A percentile compares a stretch with the other conserved stretches of the same genome.
phyloP scores from a whole-genome alignment of 1,284 basidiomycete species.

The Leccinum pachyderme region DNA sequence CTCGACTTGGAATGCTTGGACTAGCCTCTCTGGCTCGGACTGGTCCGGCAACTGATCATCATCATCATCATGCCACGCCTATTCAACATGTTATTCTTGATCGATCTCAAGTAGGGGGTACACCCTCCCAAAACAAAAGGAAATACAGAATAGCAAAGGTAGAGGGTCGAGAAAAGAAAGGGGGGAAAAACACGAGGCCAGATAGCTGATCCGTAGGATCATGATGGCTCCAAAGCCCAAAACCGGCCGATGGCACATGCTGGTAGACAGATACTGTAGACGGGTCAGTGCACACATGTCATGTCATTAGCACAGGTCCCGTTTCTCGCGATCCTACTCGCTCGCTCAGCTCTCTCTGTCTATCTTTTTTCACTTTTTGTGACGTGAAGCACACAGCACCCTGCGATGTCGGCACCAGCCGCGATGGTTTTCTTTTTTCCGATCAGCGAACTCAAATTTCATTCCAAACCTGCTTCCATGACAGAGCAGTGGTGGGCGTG shows the following conservation, averaged over 20 bases:
- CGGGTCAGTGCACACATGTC: too few relatives aligned
- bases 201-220: not conserved
- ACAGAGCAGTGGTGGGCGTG: not conserved
- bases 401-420: not conserved
- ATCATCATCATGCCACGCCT: not conserved
- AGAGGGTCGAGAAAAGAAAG: not conserved
- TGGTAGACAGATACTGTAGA: not conserved
- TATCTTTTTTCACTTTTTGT: not conserved
- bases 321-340: constrained; percentile 7
- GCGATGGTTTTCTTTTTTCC: not conserved
- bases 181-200: not conserved
- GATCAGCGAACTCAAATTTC: not conserved
- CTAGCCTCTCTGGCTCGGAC: not conserved
- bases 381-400: not conserved
- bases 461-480: not conserved
- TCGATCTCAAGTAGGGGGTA: not conserved
- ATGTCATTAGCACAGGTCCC: too few relatives aligned
- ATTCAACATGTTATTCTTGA: not conserved
- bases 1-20: not conserved
- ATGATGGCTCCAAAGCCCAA: not conserved
- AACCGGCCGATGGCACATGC: not conserved
- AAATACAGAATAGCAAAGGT: not conserved
- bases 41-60: not conserved
- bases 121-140: not conserved
- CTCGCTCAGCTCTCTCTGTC: constrained; percentile 5